Conservation (phyloP, 805 yeast species). For the Metschnikowia bowlesiae region DNA sequence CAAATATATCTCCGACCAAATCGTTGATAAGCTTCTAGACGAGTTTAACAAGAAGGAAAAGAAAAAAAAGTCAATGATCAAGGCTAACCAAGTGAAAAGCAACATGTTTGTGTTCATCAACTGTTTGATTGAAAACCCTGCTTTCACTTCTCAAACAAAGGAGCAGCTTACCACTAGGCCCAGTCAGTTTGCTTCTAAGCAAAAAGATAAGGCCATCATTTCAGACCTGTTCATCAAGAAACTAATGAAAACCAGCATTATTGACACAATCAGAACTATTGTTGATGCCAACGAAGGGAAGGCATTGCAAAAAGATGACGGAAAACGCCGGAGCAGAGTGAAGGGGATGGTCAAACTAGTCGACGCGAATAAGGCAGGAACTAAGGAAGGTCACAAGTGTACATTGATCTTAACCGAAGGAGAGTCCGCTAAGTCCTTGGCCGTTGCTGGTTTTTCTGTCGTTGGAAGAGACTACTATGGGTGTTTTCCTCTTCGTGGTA, state of each 20-base stretch:
- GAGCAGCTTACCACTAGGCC: slow-evolving; percentile 90
- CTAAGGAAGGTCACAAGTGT: slow-evolving; percentile 85
- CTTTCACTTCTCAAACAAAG: slow-evolving; percentile 95
- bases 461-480: slow-evolving; percentile 96
- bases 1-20: slow-evolving; percentile 77
- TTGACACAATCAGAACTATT: slow-evolving; percentile 74
- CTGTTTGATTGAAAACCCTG: slow-evolving; percentile 92
- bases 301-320: slow-evolving; percentile 85
- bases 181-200: slow-evolving; percentile 81
- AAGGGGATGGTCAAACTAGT: slow-evolving; percentile 86
- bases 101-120: slow-evolving; percentile 88
- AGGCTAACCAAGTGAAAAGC: slow-evolving; percentile 83
- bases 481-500: slow-evolving; percentile 93
- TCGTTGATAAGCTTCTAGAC: slow-evolving; percentile 72
- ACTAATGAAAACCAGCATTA: slow-evolving; percentile 58
- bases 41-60: slow-evolving; percentile 59
- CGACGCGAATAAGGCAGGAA: slow-evolving; percentile 96
- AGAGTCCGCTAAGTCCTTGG: slow-evolving; percentile 89
- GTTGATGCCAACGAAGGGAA: slow-evolving; percentile 87
- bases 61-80: slow-evolving; percentile 64
- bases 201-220: slow-evolving; percentile 51
- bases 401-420: slow-evolving; percentile 95
- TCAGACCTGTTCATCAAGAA: slow-evolving; percentile 73
- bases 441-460: slow-evolving; percentile 89
- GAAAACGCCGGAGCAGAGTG: slow-evolving; percentile 74